These are phyloP conservation scores for Madurella mycetomatis DNA, from an alignment of 2,329 filamentous ascomycete species.

Conservation along the genomic window DNA sequence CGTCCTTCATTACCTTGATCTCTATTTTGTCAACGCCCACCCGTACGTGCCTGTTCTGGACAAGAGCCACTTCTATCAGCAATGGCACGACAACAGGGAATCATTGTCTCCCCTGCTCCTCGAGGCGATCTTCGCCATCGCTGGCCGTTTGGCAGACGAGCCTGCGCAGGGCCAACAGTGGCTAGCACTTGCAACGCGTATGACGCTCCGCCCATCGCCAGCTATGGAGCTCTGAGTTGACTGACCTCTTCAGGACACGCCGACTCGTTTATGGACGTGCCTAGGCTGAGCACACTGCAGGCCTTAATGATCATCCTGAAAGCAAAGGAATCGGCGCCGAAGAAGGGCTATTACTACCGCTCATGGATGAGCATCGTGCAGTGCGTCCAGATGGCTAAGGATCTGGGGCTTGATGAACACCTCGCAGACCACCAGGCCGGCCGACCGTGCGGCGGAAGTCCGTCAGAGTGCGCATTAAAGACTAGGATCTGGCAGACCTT, in stretches of 20 bases:
- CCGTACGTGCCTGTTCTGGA: conserved; percentile 90
- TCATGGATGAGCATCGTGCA: conserved; percentile 97
- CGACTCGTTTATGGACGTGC: conserved; percentile 89
- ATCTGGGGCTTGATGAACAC: conserved; percentile 85
- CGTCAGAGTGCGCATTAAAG: conserved; percentile 75
- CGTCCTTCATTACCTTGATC: conserved; percentile 77
- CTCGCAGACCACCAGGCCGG: conserved; percentile 71
- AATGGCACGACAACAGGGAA: conserved; percentile 80
- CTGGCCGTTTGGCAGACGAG: conserved; percentile 77
- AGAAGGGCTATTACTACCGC: conserved; percentile 91
- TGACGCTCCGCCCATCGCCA: conserved; percentile 20
- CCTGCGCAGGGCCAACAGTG: conserved; percentile 83
- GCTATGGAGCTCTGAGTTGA: not conserved
- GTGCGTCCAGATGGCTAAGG: conserved; percentile 88
- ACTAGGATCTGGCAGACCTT: conserved; percentile 87
- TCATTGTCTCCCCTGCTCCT: conserved; percentile 84
- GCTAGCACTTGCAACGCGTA: conserved; percentile 84
- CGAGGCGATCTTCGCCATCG: conserved; percentile 87
- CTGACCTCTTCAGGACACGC: conserved; percentile 65
- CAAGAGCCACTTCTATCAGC: conserved; percentile 75
- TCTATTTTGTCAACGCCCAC: conserved; percentile 87
- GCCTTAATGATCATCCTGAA: conserved; percentile 84
- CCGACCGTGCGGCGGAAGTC: conserved; percentile 61
- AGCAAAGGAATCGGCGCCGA: conserved; percentile 85
- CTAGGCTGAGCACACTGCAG: conserved; percentile 85